Conservation (phyloP, 345 rosid species). For the Garcia nutans region DNA sequence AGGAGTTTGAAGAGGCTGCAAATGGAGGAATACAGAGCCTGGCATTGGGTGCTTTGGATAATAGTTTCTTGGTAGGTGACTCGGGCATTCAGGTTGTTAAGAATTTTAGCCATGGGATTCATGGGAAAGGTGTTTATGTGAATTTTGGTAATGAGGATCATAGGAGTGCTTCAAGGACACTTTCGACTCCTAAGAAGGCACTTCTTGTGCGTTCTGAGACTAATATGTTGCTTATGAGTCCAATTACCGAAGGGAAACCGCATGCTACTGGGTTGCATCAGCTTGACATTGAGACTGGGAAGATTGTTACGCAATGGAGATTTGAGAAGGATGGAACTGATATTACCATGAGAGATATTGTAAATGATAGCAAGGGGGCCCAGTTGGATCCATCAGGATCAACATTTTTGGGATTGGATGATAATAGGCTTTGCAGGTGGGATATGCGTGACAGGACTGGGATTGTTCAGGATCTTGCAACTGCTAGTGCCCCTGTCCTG, state of each 20-base stretch:
- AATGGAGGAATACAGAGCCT: constrained; percentile 92
- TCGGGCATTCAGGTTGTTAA: constrained; percentile 91
- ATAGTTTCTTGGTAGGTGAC: constrained; percentile 92
- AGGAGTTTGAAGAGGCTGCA: constrained; percentile 90
- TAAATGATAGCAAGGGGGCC: constrained; percentile 87
- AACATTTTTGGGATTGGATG: constrained; percentile 89
- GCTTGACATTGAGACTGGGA: constrained; percentile 94
- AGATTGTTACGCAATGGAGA: constrained; percentile 85
- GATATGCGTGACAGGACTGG: constrained; percentile 96
- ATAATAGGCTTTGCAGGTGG: constrained; percentile 97
- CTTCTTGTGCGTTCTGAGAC: constrained; percentile 98
- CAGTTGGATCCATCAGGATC: constrained; percentile 97
- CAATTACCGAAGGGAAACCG: constrained; percentile 59
- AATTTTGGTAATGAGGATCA: constrained; percentile 56
- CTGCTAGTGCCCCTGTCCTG: constrained; percentile 63
- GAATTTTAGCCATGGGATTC: constrained; percentile 88
- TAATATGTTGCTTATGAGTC: constrained; percentile 97
- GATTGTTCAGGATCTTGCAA: constrained; percentile 84
- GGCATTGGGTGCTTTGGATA: constrained; percentile 94
- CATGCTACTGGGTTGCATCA: constrained; percentile 84
- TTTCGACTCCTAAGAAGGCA: constrained; percentile 78
- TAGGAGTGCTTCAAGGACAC: constrained; percentile 33
- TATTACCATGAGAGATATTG: constrained; percentile 89
- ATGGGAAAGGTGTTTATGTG: constrained; percentile 89
- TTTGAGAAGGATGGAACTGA: constrained; percentile 96